A percentile compares a stretch with the other conserved stretches of the same genome.
Evolutionary conservation across 2,329 filamentous ascomycete species (phyloP).

Genomic region (Meredithiella fracta): DNA sequence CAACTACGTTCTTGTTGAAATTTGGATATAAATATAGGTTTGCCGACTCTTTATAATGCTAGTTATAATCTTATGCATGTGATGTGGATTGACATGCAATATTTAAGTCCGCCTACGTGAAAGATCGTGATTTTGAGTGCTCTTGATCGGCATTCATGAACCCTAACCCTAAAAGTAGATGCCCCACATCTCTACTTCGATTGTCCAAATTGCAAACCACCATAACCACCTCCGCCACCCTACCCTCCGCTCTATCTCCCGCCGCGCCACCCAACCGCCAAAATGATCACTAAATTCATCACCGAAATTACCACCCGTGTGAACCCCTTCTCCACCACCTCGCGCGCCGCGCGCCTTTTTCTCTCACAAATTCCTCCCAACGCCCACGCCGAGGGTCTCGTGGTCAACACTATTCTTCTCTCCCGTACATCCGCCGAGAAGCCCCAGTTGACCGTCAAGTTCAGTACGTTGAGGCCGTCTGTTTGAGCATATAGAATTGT

Average conservation of each 20-base stretch:
- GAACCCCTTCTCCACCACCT: slow-evolving; percentile 72
- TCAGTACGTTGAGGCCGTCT: slow-evolving; percentile 43
- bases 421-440: slow-evolving; percentile 51
- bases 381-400: slow-evolving; percentile 56
- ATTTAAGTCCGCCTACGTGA: too few species aligned
- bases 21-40: too few species aligned
- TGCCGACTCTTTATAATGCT: too few species aligned
- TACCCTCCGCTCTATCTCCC: background rate
- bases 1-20: too few species aligned
- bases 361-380: slow-evolving; percentile 69
- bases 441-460: slow-evolving; percentile 60
- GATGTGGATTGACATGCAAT: too few species aligned
- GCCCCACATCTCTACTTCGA: slow-evolving; percentile 9
- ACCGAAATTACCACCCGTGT: slow-evolving; percentile 74
- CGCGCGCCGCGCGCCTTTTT: slow-evolving; percentile 75
- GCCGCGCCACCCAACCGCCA: slow-evolving; percentile 15
- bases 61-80: too few species aligned
- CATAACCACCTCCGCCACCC: background rate
- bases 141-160: background rate
- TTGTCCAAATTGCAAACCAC: background rate
- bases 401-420: slow-evolving; percentile 62
- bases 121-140: too few species aligned
- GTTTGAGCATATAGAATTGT: background rate
- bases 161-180: background rate
- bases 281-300: slow-evolving; percentile 74